phyloP scores from a whole-genome alignment of 306 rosid genomes.

The Castanospermum australe region DNA sequence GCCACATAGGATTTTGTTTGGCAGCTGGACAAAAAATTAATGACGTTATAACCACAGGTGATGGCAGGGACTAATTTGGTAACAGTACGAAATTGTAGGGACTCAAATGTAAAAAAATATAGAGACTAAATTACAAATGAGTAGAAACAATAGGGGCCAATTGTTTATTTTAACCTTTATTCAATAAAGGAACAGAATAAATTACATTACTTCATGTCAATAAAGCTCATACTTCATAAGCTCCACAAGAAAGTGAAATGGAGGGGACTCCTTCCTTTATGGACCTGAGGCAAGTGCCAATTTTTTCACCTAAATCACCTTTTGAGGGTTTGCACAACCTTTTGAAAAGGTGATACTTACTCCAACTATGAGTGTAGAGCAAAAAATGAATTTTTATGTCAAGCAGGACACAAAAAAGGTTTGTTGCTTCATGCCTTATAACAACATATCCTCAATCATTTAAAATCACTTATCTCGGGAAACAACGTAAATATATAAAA shows the following conservation, averaged over 20 bases:
- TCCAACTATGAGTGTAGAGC: neutral
- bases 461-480: neutral
- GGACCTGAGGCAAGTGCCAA: neutral
- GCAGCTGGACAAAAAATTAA: too few relatives aligned
- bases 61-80: too few relatives aligned
- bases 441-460: neutral
- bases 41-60: too few relatives aligned
- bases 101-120: too few relatives aligned
- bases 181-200: neutral
- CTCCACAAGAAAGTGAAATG: neutral
- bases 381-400: neutral
- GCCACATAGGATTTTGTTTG: too few relatives aligned
- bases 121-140: too few relatives aligned
- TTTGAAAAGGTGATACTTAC: neutral
- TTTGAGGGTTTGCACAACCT: neutral
- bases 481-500: neutral
- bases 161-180: too few relatives aligned
- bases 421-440: neutral
- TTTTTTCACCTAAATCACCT: neutral
- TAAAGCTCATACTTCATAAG: neutral
- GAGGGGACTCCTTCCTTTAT: neutral
- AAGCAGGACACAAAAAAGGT: too few relatives aligned
- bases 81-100: too few relatives aligned
- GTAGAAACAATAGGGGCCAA: too few relatives aligned
- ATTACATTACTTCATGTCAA: neutral